Conservation (phyloP, 768 basidiomycete species). For the Serendipita sp. region DNA sequence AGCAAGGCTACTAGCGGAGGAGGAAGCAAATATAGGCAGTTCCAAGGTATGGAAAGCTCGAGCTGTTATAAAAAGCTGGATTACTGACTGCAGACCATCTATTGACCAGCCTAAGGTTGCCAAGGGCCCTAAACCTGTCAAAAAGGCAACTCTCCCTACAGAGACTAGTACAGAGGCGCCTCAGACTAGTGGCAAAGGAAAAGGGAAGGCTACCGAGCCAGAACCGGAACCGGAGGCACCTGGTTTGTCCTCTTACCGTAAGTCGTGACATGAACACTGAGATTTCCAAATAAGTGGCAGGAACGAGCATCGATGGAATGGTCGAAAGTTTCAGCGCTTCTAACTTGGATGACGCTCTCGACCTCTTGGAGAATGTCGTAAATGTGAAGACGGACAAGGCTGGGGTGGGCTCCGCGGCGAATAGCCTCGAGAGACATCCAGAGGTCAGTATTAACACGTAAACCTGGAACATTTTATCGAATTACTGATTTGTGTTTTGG, state of each 20-base stretch:
- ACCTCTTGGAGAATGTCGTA: constrained; percentile 64
- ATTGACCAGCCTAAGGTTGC: background rate
- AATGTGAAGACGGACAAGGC: constrained; percentile 90
- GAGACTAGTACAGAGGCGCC: background rate
- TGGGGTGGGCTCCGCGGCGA: constrained; percentile 74
- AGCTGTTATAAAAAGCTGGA: too few species aligned
- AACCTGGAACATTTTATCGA: constrained; percentile 6
- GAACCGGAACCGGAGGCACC: constrained; percentile 73
- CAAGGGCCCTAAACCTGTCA: constrained; percentile 31
- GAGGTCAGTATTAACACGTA: constrained; percentile 41
- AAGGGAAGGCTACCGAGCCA: constrained; percentile 32
- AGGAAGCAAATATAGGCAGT: constrained; percentile 38
- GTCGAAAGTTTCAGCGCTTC: constrained; percentile 65
- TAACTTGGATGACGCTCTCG: constrained; percentile 81
- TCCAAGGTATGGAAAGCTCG: background rate
- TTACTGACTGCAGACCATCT: background rate
- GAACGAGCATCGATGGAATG: constrained; percentile 20
- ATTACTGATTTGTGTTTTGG: background rate
- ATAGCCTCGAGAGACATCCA: constrained; percentile 76
- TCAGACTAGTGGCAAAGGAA: constrained; percentile 22
- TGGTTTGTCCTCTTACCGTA: constrained; percentile 27
- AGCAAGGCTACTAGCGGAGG: constrained; percentile 73
- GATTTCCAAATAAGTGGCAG: constrained; percentile 9
- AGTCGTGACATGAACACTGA: constrained; percentile 11
- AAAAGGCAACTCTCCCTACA: constrained; percentile 36